Percentiles rank a stretch among this genome's conserved stretches.
Evolutionary conservation across 2,329 filamentous ascomycete genomes (phyloP).

Genomic region (Fusarium proliferatum): DNA sequence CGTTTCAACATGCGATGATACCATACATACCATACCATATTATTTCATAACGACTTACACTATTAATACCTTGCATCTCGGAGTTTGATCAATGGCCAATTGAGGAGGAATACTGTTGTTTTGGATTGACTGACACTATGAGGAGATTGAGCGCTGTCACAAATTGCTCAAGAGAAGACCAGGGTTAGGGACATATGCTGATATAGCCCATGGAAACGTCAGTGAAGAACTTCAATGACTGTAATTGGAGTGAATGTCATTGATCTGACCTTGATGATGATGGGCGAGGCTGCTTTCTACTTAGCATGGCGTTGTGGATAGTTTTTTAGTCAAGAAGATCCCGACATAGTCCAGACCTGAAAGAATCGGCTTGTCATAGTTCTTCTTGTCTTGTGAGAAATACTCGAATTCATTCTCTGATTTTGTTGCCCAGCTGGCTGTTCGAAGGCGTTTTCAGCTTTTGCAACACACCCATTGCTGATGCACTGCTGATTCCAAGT

Average conservation of each 20-base stretch:
- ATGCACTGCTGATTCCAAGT: neutral
- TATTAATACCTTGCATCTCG: conserved; percentile 40
- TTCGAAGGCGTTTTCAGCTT: neutral
- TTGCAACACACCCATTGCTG: neutral
- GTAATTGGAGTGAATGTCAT: neutral
- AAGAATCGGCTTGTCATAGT: neutral
- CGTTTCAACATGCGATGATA: conserved; percentile 48
- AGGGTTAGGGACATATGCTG: neutral
- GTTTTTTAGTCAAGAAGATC: conserved; percentile 9
- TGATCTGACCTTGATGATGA: conserved; percentile 7
- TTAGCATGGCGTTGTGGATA: conserved; percentile 31
- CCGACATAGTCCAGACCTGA: neutral
- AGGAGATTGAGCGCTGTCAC: neutral
- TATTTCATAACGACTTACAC: conserved; percentile 41
- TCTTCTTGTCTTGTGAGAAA: neutral
- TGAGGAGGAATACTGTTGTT: conserved; percentile 18
- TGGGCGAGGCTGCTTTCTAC: conserved; percentile 8
- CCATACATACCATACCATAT: conserved; percentile 33
- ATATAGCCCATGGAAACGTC: neutral
- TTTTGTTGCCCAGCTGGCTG: neutral
- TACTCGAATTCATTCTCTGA: neutral
- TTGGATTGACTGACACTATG: conserved; percentile 5
- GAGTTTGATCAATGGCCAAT: conserved; percentile 16
- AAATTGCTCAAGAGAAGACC: neutral
- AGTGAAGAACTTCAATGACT: neutral